Evolutionary conservation across 441 rosid genomes (phyloP).

Genomic region (Biscutella laevigata): DNA sequence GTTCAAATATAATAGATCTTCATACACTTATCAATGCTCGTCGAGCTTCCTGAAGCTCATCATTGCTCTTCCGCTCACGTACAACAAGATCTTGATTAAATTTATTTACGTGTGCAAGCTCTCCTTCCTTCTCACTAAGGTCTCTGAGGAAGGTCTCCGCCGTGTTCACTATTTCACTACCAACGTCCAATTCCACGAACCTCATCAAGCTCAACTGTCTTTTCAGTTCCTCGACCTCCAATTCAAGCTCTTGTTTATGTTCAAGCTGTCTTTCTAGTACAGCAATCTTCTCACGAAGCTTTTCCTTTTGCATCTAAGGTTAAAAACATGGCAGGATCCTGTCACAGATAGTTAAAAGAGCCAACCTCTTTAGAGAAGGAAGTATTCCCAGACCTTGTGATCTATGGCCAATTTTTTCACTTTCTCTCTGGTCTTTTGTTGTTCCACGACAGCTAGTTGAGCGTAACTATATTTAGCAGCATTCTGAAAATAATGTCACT

Average conservation of each 20-base stretch:
- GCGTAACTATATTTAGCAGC: constrained; percentile 41
- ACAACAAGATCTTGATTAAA: constrained; percentile 70
- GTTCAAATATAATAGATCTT: neutral
- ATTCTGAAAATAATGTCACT: constrained; percentile 39
- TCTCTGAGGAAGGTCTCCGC: constrained; percentile 50
- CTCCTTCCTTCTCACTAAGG: constrained; percentile 73
- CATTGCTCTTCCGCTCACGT: constrained; percentile 73
- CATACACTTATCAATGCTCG: constrained; percentile 71
- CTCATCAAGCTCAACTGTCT: constrained; percentile 57
- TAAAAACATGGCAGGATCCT: constrained; percentile 15
- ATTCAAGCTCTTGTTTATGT: constrained; percentile 67
- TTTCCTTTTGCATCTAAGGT: constrained; percentile 67
- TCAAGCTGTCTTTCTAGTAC: constrained; percentile 65
- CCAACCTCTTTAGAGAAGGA: constrained; percentile 20
- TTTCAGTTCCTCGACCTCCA: constrained; percentile 69
- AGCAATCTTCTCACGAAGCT: constrained; percentile 53
- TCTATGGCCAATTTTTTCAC: constrained; percentile 74
- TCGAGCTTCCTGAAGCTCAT: constrained; percentile 87
- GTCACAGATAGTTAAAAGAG: constrained; percentile 18
- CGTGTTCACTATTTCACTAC: constrained; percentile 50
- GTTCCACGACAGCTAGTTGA: constrained; percentile 66
- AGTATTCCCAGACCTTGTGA: constrained; percentile 55
- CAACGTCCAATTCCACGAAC: constrained; percentile 56
- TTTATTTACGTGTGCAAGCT: constrained; percentile 55
- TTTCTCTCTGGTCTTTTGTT: constrained; percentile 65